Evolutionary conservation across 2,329 filamentous ascomycete species (phyloP).

Genomic region (Colletotrichum musicola): DNA sequence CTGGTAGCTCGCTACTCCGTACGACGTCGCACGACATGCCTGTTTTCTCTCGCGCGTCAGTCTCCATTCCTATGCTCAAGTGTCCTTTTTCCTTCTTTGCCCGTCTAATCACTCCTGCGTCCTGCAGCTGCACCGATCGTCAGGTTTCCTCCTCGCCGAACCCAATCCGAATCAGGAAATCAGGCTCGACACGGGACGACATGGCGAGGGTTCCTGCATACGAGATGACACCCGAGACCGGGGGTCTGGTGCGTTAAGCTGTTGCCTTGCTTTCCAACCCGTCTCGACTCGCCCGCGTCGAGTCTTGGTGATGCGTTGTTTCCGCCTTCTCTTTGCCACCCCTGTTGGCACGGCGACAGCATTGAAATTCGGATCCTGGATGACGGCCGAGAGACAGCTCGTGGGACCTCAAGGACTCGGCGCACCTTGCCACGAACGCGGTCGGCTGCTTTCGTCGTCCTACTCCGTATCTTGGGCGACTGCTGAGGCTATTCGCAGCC

Average conservation of each 20-base stretch:
- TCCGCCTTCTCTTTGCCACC: conserved; percentile 18
- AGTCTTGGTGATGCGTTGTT: conserved; percentile 38
- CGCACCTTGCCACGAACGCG: conserved; percentile 16
- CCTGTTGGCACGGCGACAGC: conserved; percentile 36
- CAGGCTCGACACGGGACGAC: conserved; percentile 23
- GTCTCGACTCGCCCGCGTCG: conserved; percentile 19
- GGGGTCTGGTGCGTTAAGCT: conserved; percentile 13
- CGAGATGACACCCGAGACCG: conserved; percentile 31
- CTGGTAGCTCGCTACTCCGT: too few species aligned
- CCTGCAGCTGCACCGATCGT: conserved; percentile 2
- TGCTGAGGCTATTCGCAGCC: conserved; percentile 29
- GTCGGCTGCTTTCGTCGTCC: background rate
- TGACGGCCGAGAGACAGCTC: conserved; percentile 17
- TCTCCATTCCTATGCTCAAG: too few species aligned
- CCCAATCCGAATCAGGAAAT: conserved; percentile 27
- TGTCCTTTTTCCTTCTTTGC: background rate
- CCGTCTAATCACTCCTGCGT: background rate
- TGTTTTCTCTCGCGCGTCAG: background rate
- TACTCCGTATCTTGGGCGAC: background rate
- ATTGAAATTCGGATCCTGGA: conserved; percentile 18
- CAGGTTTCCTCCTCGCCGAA: conserved; percentile 20
- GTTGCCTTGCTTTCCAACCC: conserved; percentile 25
- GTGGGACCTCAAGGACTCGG: conserved; percentile 17
- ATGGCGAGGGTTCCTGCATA: conserved; percentile 36
- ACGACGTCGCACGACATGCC: too few species aligned